Conservation (phyloP, 2,329 filamentous ascomycete genomes). For the Claviceps lovelessii region DNA sequence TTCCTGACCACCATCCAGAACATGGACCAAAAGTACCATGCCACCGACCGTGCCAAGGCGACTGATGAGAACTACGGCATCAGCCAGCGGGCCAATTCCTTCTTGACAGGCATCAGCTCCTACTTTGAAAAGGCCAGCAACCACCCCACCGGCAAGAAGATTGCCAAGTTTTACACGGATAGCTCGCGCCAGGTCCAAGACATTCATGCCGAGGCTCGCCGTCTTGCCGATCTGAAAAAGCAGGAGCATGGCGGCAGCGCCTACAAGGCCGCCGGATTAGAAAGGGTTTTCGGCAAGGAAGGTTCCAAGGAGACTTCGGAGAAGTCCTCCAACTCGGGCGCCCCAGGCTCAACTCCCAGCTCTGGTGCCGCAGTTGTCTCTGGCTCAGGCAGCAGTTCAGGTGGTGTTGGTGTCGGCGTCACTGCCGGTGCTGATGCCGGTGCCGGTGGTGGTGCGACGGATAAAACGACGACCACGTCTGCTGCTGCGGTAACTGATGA, state of each 20-base stretch:
- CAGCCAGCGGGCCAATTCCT: constrained; percentile 51
- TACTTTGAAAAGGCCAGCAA: constrained; percentile 91
- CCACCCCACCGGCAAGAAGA: constrained; percentile 76
- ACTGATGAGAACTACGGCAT: constrained; percentile 78
- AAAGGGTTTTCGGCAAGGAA: constrained; percentile 43
- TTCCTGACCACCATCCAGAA: constrained; percentile 65
- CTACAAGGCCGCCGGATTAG: constrained; percentile 43
- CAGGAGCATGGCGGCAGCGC: constrained; percentile 44
- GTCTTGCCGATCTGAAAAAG: constrained; percentile 79
- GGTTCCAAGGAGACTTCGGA: constrained; percentile 6
- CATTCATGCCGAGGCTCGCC: constrained; percentile 79
- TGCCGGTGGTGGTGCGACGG: constrained; percentile 2
- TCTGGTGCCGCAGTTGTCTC: neutral
- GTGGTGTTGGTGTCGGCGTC: neutral
- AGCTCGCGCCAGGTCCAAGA: constrained; percentile 82
- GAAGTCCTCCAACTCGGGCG: constrained; percentile 8
- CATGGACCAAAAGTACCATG: constrained; percentile 77
- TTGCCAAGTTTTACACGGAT: constrained; percentile 76
- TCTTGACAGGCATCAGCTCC: constrained; percentile 53
- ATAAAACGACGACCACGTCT: neutral
- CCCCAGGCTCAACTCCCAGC: constrained; percentile 5
- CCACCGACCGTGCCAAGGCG: constrained; percentile 69
- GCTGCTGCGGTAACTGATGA: constrained; percentile 12
- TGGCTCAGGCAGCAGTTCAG: neutral
- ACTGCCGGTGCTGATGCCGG: constrained; percentile 1